These are phyloP conservation scores for Fraxinus sp. DNA, from an alignment of 305 asterid genomes.

Conservation along the genomic window DNA sequence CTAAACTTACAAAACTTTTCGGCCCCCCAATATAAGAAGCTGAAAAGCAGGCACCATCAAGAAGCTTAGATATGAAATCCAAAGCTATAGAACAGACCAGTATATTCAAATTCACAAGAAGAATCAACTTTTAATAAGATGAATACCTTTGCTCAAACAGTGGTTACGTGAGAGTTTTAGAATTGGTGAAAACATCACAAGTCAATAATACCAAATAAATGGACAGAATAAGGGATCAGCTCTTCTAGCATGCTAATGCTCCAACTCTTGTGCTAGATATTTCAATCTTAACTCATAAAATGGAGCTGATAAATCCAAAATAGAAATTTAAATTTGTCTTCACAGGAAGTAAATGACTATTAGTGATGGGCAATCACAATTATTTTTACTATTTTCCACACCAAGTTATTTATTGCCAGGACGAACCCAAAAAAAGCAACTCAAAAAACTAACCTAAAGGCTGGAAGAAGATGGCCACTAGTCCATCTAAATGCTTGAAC, in stretches of 20 bases:
- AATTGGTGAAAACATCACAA: neutral
- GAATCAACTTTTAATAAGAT: neutral
- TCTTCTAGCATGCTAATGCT: neutral
- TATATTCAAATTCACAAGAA: neutral
- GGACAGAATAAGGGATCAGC: neutral
- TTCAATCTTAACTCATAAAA: neutral
- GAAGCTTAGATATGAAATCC: neutral
- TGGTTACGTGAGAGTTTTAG: neutral
- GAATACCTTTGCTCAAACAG: neutral
- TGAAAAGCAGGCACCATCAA: neutral
- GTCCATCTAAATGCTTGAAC: neutral
- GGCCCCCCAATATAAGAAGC: neutral
- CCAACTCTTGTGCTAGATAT: neutral
- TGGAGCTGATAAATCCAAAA: neutral
- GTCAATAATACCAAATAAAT: neutral
- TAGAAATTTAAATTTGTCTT: neutral
- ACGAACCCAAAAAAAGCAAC: neutral
- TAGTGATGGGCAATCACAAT: neutral
- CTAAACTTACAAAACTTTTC: neutral
- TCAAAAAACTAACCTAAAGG: neutral
- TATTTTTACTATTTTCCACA: neutral
- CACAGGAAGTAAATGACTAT: neutral
- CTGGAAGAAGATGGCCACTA: neutral
- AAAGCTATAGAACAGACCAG: neutral
- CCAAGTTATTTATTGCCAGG: neutral